Evolutionary conservation across 169 alveolate genomes (phyloP).

Genomic region (Plasmodium gonderi): DNA sequence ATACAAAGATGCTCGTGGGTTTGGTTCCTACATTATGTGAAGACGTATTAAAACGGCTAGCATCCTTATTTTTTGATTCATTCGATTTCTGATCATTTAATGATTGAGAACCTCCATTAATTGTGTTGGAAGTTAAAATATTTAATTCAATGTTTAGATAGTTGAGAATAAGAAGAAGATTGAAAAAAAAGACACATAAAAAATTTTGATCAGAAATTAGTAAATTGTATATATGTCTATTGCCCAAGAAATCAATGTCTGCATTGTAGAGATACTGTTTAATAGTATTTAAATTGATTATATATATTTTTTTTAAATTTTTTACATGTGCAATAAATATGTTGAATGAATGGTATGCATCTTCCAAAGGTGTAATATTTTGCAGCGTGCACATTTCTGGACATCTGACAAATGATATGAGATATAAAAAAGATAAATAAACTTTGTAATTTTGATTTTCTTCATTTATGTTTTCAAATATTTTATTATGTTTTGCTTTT

Average conservation of each 20-base stretch:
- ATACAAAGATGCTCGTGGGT: background rate
- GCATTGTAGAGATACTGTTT: conserved; percentile 9
- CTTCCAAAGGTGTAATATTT: conserved; percentile 3
- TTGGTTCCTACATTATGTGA: background rate
- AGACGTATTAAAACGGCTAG: background rate
- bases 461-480: background rate
- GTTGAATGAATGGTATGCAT: conserved; percentile 32
- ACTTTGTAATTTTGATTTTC: conserved; percentile 8
- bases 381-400: conserved; percentile 34
- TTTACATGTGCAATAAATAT: conserved; percentile 4
- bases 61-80: background rate
- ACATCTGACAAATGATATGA: conserved; percentile 13
- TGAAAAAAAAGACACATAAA: conserved; percentile 28
- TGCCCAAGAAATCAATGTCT: conserved; percentile 18
- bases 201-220: conserved; percentile 26
- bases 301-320: conserved; percentile 23
- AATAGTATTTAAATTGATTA: background rate
- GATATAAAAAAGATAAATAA: conserved; percentile 21
- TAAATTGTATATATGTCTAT: conserved; percentile 32
- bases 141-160: conserved; percentile 15
- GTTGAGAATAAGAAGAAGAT: conserved; percentile 8
- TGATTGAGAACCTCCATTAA: background rate
- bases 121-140: background rate
- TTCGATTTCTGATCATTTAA: background rate
- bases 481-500: background rate